Percentiles rank a stretch among this genome's conserved stretches.
These are phyloP conservation scores for Neopestalotiopsis rosae DNA, from an alignment of 2,329 filamentous ascomycete genomes.

Conservation along the genomic window DNA sequence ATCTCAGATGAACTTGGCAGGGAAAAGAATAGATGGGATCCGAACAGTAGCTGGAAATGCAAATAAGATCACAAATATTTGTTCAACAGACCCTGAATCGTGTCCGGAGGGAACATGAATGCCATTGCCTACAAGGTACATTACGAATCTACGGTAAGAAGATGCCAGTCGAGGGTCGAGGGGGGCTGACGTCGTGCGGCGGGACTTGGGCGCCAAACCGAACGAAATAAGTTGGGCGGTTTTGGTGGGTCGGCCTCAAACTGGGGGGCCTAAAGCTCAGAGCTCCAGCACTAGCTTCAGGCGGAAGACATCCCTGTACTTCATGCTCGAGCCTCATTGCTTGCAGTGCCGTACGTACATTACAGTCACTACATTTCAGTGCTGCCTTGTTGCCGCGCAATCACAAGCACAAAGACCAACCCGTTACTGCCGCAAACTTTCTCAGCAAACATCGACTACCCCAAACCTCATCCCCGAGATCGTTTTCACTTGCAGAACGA, in stretches of 20 bases:
- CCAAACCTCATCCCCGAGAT: neutral
- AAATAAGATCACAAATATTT: neutral
- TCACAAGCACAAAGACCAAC: neutral
- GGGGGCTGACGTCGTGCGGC: neutral
- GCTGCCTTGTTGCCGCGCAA: constrained; percentile 17
- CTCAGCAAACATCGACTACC: neutral
- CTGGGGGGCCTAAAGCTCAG: constrained; percentile 9
- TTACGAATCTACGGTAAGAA: neutral
- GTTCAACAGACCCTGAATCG: neutral
- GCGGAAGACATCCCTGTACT: constrained; percentile 11
- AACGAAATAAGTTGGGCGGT: neutral
- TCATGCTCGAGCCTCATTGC: constrained; percentile 12
- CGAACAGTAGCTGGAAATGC: neutral
- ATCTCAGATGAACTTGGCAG: neutral
- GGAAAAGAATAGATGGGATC: neutral
- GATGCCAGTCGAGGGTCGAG: neutral
- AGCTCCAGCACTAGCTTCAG: constrained; percentile 14
- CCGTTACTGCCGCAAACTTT: neutral
- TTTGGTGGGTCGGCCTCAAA: neutral
- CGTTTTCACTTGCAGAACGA: neutral
- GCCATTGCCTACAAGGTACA: neutral
- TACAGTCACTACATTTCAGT: neutral
- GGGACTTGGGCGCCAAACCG: neutral
- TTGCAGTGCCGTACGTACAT: neutral
- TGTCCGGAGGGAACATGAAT: neutral